Conservation (phyloP, 2,329 filamentous ascomycete genomes). For the Aspergillus glaucus region DNA sequence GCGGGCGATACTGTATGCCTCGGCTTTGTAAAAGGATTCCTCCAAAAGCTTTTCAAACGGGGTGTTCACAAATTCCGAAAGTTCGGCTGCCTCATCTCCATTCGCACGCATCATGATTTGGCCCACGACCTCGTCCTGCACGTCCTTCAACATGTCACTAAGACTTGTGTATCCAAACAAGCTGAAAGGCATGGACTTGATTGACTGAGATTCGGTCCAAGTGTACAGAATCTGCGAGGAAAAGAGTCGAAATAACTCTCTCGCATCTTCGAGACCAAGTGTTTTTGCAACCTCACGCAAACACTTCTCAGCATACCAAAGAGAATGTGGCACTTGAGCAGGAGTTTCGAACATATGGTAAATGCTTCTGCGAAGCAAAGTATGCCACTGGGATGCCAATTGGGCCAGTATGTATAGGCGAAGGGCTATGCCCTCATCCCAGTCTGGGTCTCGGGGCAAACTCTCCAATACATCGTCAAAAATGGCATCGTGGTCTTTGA, state of each 20-base stretch:
- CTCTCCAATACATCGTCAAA: conserved; percentile 76
- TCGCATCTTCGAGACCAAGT: conserved; percentile 60
- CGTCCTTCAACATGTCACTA: conserved; percentile 60
- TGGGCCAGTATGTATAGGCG: conserved; percentile 69
- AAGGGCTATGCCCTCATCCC: conserved; percentile 76
- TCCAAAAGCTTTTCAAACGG: conserved; percentile 55
- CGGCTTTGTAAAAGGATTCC: conserved; percentile 66
- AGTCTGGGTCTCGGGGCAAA: conserved; percentile 66
- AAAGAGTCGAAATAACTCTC: conserved; percentile 74
- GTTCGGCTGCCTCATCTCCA: conserved; percentile 53
- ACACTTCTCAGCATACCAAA: conserved; percentile 66
- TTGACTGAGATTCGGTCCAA: conserved; percentile 65
- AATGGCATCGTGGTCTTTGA: conserved; percentile 75
- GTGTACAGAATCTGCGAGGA: conserved; percentile 84
- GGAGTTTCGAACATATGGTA: conserved; percentile 94
- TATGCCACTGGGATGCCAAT: conserved; percentile 77
- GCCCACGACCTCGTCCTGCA: conserved; percentile 70
- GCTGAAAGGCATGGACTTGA: conserved; percentile 71
- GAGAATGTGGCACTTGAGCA: conserved; percentile 60
- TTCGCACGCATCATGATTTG: conserved; percentile 77
- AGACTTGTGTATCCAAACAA: conserved; percentile 75
- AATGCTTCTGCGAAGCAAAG: conserved; percentile 75
- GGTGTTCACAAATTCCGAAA: conserved; percentile 54
- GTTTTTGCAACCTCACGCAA: conserved; percentile 59
- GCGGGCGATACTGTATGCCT: conserved; percentile 78